Conservation (phyloP, 768 basidiomycete species). For the Hydnum rufescens region DNA sequence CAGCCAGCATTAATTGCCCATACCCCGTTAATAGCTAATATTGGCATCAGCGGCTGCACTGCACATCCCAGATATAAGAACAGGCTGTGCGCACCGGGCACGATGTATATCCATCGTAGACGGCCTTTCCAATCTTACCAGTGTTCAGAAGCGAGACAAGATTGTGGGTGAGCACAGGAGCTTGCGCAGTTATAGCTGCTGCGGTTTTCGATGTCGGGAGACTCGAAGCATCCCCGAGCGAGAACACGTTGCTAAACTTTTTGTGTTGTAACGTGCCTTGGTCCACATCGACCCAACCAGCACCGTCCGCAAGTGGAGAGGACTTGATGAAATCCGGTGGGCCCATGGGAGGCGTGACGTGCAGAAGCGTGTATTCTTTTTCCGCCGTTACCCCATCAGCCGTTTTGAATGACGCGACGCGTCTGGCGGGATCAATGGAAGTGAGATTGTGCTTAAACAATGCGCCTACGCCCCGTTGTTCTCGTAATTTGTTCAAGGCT, state of each 20-base stretch:
- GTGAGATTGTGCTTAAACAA: slow-evolving; percentile 70
- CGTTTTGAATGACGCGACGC: slow-evolving; percentile 71
- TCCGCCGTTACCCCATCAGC: slow-evolving; percentile 46
- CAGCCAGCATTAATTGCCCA: slow-evolving; percentile 55
- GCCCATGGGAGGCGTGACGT: slow-evolving; percentile 85
- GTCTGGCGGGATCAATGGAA: slow-evolving; percentile 46
- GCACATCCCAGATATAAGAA: neutral
- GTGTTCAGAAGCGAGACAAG: slow-evolving; percentile 53
- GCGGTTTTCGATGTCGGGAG: slow-evolving; percentile 93
- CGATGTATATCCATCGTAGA: slow-evolving; percentile 77
- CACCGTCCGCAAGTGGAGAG: slow-evolving; percentile 56
- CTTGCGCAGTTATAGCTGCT: slow-evolving; percentile 80
- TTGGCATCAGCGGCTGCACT: neutral
- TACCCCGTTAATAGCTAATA: slow-evolving; percentile 61
- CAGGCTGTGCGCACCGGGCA: slow-evolving; percentile 44
- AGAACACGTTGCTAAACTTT: slow-evolving; percentile 35
- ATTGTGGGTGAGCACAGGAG: slow-evolving; percentile 82
- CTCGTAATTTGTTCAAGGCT: slow-evolving; percentile 55
- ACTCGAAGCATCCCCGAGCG: slow-evolving; percentile 66
- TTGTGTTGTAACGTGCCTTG: slow-evolving; percentile 61
- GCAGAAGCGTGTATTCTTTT: slow-evolving; percentile 64
- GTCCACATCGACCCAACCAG: slow-evolving; percentile 83
- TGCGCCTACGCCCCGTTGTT: slow-evolving; percentile 62
- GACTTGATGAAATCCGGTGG: slow-evolving; percentile 62
- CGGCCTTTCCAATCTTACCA: slow-evolving; percentile 46